phyloP scores from a whole-genome alignment of 805 yeast species.

The Saccharomycopsis olivae region DNA sequence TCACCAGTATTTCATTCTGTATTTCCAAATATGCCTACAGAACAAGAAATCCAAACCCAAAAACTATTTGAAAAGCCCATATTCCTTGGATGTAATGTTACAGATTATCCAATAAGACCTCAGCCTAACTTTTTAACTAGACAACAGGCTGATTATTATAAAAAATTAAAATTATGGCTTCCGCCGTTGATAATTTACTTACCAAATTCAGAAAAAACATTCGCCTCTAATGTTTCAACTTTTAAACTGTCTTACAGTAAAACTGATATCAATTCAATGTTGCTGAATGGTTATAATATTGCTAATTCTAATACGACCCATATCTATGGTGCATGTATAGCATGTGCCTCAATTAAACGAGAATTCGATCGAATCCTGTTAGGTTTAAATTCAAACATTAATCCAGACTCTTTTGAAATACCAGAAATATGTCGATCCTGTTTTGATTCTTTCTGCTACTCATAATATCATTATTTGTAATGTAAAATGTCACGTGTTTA shows the following conservation, averaged over 20 bases:
- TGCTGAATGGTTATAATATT: constrained; percentile 64
- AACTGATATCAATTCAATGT: constrained; percentile 45
- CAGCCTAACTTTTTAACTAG: no score
- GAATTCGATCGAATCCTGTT: constrained; percentile 32
- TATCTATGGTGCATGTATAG: constrained; percentile 37
- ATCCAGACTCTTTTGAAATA: constrained; percentile 16
- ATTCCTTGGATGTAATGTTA: constrained; percentile 70
- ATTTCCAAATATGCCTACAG: constrained; percentile 57
- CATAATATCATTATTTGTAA: constrained; percentile 19
- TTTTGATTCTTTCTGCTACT: constrained; percentile 31
- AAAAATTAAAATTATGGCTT: constrained; percentile 27
- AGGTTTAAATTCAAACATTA: constrained; percentile 17
- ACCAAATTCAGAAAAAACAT: constrained; percentile 61
- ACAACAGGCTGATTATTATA: background rate
- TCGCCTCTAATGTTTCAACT: constrained; percentile 60
- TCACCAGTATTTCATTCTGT: constrained; percentile 16
- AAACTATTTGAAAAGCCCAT: constrained; percentile 53
- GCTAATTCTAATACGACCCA: constrained; percentile 29
- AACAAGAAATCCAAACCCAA: constrained; percentile 33
- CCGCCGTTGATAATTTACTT: constrained; percentile 71
- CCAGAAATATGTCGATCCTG: constrained; percentile 30
- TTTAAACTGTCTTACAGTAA: constrained; percentile 51
- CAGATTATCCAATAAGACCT: constrained; percentile 14
- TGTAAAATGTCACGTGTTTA: no score
- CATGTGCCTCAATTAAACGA: constrained; percentile 47